These are phyloP conservation scores for Chalciporus sphaerocephalus DNA, from an alignment of 768 basidiomycete species.

Conservation along the genomic window DNA sequence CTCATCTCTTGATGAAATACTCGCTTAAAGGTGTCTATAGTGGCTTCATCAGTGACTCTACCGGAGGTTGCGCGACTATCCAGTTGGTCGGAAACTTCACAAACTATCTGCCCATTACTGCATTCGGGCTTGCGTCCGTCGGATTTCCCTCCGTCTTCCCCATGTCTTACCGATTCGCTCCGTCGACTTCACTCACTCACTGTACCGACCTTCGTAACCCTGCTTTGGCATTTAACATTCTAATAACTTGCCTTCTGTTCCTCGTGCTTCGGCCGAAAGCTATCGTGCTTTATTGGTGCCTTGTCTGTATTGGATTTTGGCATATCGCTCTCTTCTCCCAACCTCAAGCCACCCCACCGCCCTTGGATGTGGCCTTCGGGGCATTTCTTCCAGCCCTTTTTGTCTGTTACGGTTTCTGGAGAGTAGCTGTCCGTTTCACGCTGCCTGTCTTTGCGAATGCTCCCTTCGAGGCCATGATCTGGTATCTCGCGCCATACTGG, in stretches of 20 bases:
- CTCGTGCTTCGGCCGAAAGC: constrained; percentile 67
- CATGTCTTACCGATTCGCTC: constrained; percentile 56
- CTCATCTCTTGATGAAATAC: neutral
- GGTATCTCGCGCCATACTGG: constrained; percentile 79
- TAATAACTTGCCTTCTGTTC: constrained; percentile 64
- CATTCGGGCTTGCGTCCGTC: constrained; percentile 63
- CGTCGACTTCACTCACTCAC: constrained; percentile 46
- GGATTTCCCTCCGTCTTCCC: constrained; percentile 77
- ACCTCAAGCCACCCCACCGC: constrained; percentile 61
- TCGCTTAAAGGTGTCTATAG: constrained; percentile 33
- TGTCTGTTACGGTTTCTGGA: constrained; percentile 76
- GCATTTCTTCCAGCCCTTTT: constrained; percentile 77
- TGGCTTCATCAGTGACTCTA: constrained; percentile 56
- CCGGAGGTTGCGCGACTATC: constrained; percentile 74
- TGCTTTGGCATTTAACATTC: constrained; percentile 70
- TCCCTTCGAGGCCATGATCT: constrained; percentile 68
- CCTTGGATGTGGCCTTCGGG: constrained; percentile 66
- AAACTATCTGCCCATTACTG: constrained; percentile 53
- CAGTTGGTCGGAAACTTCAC: constrained; percentile 71
- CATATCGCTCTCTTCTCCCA: constrained; percentile 78
- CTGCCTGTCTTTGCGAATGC: constrained; percentile 62
- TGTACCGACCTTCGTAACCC: constrained; percentile 68
- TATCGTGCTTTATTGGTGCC: constrained; percentile 66
- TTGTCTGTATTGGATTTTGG: constrained; percentile 86
- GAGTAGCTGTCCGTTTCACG: constrained; percentile 67